Base-by-base conservation (phyloP, 331 rosid species). In the Pyracantha coccinea region DNA sequence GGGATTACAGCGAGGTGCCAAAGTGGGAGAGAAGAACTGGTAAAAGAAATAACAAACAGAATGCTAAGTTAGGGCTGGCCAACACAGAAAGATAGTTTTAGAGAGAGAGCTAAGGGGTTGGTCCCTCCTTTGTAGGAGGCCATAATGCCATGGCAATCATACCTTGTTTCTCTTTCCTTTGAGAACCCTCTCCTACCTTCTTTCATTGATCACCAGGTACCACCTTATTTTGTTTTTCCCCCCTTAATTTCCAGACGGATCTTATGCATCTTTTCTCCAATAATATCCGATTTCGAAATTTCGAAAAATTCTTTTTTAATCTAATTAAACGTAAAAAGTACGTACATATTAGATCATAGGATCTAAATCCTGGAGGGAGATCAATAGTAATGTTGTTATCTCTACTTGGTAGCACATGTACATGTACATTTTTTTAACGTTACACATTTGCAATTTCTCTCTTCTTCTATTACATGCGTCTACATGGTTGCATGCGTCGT, bases 111-210 rank as follows among this genome's bases (percentile, higher is more conserved):
- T 41, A 69, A 54, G 59, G 77, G 58, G 66, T 78, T 28, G 61
- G 75, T 65, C 71, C 94, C 96, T 77, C 74, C 76, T 86, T 91
- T 86, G 84, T 83, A 83, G 91, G 95, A 87, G 90, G 80, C 76
- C 88, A 75, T 77, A 82, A 88, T 86, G 87, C 86, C 74, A 71
- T 81, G 77, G 79, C 63, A 57, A 20, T 21, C 29, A 21, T 24
- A 57, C 75, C 84, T 68, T 74, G 84, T 65, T 68, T 89, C 79
- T 72, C 84, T 83, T 81, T 54, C 79, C 81, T 72, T 82, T 73
- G 69, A 73, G 69, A 61, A 45, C 61, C 60, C 45, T n/a, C n/a
- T 45, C 60, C 69, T 73, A 7, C 59, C 60, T 60, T 61, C 69
- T 8, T 61, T 59, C 52, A n/a, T 61, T 61, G 15, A 35, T 58